Conservation (phyloP, 169 alveolate species). For the Eimeria acervulina region DNA sequence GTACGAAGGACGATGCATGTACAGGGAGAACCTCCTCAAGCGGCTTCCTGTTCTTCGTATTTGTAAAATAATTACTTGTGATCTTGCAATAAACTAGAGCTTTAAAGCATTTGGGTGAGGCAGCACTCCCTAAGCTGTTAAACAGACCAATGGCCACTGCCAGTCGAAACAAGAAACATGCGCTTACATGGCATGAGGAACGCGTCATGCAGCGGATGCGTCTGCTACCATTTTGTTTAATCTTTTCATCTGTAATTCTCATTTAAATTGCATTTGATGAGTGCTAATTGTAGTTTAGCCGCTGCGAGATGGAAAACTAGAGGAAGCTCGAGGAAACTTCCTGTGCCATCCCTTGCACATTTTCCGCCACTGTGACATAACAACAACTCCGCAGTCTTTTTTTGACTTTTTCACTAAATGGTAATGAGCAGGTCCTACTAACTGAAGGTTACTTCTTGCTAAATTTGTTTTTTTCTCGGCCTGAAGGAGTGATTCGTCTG, state of each 20-base stretch:
- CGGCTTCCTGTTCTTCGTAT: neutral
- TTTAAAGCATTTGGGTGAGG: neutral
- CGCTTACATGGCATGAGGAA: neutral
- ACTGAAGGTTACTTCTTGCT: too few species aligned
- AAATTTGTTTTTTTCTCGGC: too few species aligned
- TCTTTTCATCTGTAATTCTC: neutral
- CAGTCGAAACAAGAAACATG: neutral
- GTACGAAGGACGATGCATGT: too few species aligned
- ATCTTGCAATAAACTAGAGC: neutral
- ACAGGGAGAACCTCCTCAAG: neutral
- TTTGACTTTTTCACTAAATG: neutral
- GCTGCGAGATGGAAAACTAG: neutral
- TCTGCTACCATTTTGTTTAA: neutral
- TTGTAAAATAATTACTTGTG: too few species aligned
- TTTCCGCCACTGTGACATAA: neutral
- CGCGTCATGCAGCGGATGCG: neutral
- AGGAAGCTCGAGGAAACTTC: neutral
- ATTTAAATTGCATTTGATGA: neutral
- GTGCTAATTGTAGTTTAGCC: neutral
- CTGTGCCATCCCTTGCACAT: neutral
- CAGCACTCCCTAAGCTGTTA: neutral
- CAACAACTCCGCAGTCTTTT: neutral
- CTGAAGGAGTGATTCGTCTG: neutral
- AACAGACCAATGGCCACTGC: neutral
- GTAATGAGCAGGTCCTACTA: neutral